Evolutionary conservation across 352 stramenopile species (phyloP), one percentile per base, ranked within the genome.

Genomic region (Phytophthora europaea): DNA sequence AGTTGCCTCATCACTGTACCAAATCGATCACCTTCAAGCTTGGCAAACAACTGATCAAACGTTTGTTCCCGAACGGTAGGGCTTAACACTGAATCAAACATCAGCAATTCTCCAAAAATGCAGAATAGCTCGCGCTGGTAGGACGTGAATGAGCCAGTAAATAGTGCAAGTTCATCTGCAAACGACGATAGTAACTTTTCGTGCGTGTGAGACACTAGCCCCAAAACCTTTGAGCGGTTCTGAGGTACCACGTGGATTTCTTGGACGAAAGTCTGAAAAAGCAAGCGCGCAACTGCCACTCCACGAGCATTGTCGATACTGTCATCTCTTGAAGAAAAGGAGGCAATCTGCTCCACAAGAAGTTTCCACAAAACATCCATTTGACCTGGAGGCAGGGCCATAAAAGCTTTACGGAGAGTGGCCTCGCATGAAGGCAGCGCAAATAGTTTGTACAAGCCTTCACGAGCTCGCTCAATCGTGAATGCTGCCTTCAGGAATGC

Each of bases 221-320:
- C 60, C 20, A 82, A 59, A 8, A 97, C 71, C 65, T 92, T 94
- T 1, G 56, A 67, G 22, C 87, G 89, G 59, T 91, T 94, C 65
- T 94, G 81, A 38, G 87, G 85, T 26, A 85, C 89, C 59, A 95
- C 89, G 53, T 95, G 86, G 58, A 97, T 79, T 72, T 97, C 89
- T 62, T 95, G 85, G 1, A 93, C 58, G 31, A 95, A 97, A 20
- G 83, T 75, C 53, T 88, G 84, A 65, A 95, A 92, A 6, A 96
- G 57, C n/a, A 91, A 81, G 6, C 90, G 90, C 23, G 84, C 84
- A 62, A 95, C 67, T 2, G 76, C 73, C 31, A 95, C 71, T 58
- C 65, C 72, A 43, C 58, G 72, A 0, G 57, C 33, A 16, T 56
- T 76, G 20, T 43, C 22, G 26, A 63, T n/a, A 28, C 63, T 15